Conservation (phyloP, 179 eudicot species). For the Silene noctiflora region DNA sequence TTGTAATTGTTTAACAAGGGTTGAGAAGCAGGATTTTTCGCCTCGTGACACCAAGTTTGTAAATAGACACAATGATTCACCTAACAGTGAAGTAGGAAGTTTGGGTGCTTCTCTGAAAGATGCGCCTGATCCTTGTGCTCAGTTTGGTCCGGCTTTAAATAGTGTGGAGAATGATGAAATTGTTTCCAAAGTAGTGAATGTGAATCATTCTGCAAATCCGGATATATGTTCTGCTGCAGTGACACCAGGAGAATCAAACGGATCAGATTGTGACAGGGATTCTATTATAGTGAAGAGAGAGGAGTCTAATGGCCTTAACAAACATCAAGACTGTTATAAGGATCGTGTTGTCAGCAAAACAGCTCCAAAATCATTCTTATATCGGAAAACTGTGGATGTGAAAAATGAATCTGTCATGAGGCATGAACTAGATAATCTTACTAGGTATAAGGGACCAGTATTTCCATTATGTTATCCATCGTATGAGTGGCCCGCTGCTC, state of each 20-base stretch:
- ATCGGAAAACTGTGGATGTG: conserved; percentile 33
- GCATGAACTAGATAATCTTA: conserved; percentile 40
- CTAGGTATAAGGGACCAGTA: conserved; percentile 36
- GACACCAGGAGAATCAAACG: conserved; percentile 24
- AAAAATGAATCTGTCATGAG: conserved; percentile 32
- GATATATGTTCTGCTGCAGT: conserved; percentile 21
- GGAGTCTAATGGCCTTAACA: conserved; percentile 24
- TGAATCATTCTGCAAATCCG: conserved; percentile 26
- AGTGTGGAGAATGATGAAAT: conserved; percentile 19
- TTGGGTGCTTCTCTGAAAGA: conserved; percentile 26
- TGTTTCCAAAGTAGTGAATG: conserved; percentile 24
- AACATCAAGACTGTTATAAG: conserved; percentile 23
- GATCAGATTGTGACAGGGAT: conserved; percentile 23
- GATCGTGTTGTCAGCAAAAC: conserved; percentile 29
- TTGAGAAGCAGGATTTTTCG: conserved; percentile 19
- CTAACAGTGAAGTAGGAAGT: conserved; percentile 26
- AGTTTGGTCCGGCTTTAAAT: conserved; percentile 21
- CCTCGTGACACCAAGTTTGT: conserved; percentile 19
- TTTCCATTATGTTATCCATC: conserved; percentile 57
- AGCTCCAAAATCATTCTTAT: conserved; percentile 27
- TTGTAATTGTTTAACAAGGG: conserved; percentile 26
- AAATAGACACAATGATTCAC: conserved; percentile 22
- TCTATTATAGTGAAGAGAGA: conserved; percentile 22
- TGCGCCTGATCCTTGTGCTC: conserved; percentile 16
- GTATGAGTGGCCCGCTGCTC: conserved; percentile 88